Conservation (phyloP, 73 alveolate species). For the Paramecium caudatum region DNA sequence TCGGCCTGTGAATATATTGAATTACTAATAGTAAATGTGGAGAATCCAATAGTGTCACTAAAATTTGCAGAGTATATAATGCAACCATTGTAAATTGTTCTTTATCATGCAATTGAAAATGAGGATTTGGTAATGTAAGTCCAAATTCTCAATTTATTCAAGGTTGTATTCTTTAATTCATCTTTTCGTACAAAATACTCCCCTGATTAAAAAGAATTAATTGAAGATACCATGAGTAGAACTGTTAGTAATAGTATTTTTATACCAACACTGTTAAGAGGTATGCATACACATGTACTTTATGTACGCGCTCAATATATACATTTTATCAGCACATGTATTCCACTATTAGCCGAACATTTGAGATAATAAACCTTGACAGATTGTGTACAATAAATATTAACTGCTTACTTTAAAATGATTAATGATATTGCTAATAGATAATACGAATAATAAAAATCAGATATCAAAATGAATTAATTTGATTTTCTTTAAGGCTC, state of each 20-base stretch:
- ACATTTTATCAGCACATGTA: slow-evolving; percentile 74
- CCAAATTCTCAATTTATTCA: slow-evolving; percentile 65
- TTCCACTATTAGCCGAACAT: slow-evolving; percentile 71
- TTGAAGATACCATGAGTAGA: slow-evolving; percentile 66
- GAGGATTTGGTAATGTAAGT: slow-evolving; percentile 75
- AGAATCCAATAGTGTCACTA: slow-evolving; percentile 66
- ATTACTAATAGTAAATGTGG: slow-evolving; percentile 69
- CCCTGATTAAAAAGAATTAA: slow-evolving; percentile 39
- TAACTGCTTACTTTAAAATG: slow-evolving; percentile 68
- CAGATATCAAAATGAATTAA: slow-evolving; percentile 52
- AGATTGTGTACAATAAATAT: slow-evolving; percentile 48
- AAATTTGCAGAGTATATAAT: slow-evolving; percentile 70
- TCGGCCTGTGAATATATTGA: slow-evolving; percentile 78
- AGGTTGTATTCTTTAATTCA: slow-evolving; percentile 69
- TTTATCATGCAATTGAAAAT: slow-evolving; percentile 71
- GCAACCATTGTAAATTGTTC: slow-evolving; percentile 68
- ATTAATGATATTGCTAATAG: slow-evolving; percentile 67
- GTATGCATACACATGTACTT: slow-evolving; percentile 68
- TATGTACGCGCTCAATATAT: slow-evolving; percentile 73
- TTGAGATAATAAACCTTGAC: slow-evolving; percentile 46
- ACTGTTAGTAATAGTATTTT: slow-evolving; percentile 68
- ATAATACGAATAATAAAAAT: slow-evolving; percentile 29
- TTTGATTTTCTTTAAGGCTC: slow-evolving; percentile 70
- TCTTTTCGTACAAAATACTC: slow-evolving; percentile 55
- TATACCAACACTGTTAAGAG: slow-evolving; percentile 73